Conservation (phyloP, 306 rosid species). For the Heteromeles arbutifolia region DNA sequence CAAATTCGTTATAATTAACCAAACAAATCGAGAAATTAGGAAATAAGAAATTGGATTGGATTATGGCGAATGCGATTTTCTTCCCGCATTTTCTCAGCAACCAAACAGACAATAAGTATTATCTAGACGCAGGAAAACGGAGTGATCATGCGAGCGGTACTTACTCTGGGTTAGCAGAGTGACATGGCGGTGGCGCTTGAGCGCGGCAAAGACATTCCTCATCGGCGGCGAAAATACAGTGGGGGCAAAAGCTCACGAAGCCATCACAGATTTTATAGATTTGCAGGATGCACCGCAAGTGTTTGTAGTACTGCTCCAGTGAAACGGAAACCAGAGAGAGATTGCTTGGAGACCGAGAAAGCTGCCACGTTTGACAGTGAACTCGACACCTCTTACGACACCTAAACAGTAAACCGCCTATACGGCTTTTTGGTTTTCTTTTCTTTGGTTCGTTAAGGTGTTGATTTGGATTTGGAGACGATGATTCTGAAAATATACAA, state of each 20-base stretch:
- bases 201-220: constrained; percentile 66
- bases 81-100: neutral
- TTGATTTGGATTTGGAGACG: neutral
- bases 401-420: neutral
- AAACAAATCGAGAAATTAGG: neutral
- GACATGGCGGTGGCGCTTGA: constrained; percentile 45
- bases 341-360: constrained; percentile 18
- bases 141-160: constrained; percentile 16
- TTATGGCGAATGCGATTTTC: neutral
- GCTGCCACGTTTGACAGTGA: constrained; percentile 36
- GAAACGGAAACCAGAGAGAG: constrained; percentile 2
- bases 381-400: constrained; percentile 13
- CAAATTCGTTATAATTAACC: neutral
- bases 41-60: neutral
- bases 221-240: constrained; percentile 33
- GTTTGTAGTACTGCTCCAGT: constrained; percentile 37
- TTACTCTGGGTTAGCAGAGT: constrained; percentile 18
- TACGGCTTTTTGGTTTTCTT: too few species aligned
- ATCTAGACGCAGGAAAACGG: neutral
- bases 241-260: constrained; percentile 4
- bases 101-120: neutral
- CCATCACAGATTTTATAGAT: constrained; percentile 13
- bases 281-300: neutral
- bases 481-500: too few species aligned
- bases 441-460: too few species aligned